These are phyloP conservation scores for Leccinellum albellum DNA, from an alignment of 768 basidiomycete species.

Conservation along the genomic window DNA sequence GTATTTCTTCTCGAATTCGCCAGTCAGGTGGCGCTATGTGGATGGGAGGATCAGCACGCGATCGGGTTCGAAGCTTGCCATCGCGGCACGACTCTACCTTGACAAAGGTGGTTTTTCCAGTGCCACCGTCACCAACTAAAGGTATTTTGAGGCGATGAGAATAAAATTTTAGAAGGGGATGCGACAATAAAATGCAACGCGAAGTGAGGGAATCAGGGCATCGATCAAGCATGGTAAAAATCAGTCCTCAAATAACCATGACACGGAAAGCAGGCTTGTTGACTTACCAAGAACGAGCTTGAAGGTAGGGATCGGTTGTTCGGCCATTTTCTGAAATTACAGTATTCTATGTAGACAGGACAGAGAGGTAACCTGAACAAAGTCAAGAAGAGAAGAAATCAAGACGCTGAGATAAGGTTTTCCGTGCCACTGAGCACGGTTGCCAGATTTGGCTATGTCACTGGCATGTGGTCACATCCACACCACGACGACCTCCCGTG, in stretches of 20 bases:
- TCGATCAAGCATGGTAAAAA: constrained; percentile 50
- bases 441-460: constrained; percentile 22
- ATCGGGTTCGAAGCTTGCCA: constrained; percentile 36
- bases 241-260: constrained; percentile 13
- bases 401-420: constrained; percentile 36
- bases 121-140: constrained; percentile 92
- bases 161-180: not conserved
- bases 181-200: constrained; percentile 10
- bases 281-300: constrained; percentile 95
- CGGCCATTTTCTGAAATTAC: constrained; percentile 35
- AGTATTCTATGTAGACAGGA: constrained; percentile 21
- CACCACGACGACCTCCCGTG: not conserved
- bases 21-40: constrained; percentile 89
- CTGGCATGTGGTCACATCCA: not conserved
- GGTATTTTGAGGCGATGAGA: constrained; percentile 1
- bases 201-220: constrained; percentile 27
- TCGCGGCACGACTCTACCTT: constrained; percentile 56
- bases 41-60: constrained; percentile 50
- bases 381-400: constrained; percentile 32
- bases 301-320: constrained; percentile 72
- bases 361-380: constrained; percentile 19
- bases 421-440: constrained; percentile 26
- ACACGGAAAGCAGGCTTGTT: not conserved
- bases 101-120: constrained; percentile 98
- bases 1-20: constrained; percentile 99